These are phyloP conservation scores for Alternaria sp. DNA, from an alignment of 2,329 filamentous ascomycete species.

Conservation along the genomic window DNA sequence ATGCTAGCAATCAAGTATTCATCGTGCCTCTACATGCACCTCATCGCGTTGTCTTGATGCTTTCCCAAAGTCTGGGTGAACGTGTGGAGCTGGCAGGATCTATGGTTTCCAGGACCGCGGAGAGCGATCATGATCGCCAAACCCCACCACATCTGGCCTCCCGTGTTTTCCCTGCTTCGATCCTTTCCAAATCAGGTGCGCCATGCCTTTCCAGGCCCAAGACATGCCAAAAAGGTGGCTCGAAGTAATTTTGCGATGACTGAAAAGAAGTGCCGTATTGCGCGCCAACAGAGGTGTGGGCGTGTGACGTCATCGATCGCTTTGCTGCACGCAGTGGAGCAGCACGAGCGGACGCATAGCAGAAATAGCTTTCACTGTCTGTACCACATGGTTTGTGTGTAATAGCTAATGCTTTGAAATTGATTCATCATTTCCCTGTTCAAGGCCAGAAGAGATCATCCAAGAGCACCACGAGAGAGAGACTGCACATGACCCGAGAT, in stretches of 20 bases:
- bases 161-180: conserved; percentile 15
- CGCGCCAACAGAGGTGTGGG: background rate
- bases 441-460: background rate
- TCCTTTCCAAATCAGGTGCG: background rate
- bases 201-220: background rate
- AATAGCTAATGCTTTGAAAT: background rate
- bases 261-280: background rate
- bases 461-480: background rate
- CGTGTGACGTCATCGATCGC: conserved; percentile 1
- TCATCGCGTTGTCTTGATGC: background rate
- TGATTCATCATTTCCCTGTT: background rate
- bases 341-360: background rate
- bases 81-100: background rate
- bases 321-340: background rate
- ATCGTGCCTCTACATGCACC: background rate
- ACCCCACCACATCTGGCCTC: conserved; percentile 4
- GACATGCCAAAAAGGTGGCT: background rate
- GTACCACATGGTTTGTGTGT: background rate
- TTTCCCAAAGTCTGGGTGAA: background rate
- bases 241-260: background rate
- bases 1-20: background rate
- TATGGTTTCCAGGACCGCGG: background rate
- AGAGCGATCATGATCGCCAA: conserved; percentile 12
- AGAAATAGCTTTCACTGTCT: background rate
- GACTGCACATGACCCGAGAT: background rate